phyloP scores from a whole-genome alignment of 2,329 filamentous ascomycete species.

The Alternaria sp. region DNA sequence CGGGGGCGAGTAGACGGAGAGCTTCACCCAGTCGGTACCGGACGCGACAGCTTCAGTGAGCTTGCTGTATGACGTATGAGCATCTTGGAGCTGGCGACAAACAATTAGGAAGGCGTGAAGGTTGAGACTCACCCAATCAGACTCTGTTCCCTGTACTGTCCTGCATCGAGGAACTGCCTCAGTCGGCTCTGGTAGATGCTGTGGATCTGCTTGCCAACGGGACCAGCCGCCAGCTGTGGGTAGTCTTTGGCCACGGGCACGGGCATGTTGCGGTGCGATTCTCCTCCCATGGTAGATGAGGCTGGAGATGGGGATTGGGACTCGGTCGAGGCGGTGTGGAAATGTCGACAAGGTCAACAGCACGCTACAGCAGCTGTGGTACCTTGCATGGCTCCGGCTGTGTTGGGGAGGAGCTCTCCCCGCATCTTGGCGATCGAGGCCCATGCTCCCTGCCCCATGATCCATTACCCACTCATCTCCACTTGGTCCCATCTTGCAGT shows the following conservation, averaged over 20 bases:
- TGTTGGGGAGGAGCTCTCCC: conserved; percentile 29
- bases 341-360: conserved; percentile 11
- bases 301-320: not conserved
- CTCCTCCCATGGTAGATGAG: conserved; percentile 43
- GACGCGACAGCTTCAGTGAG: conserved; percentile 71
- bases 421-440: conserved; percentile 26
- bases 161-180: conserved; percentile 76
- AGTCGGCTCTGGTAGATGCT: conserved; percentile 86
- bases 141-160: conserved; percentile 74
- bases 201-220: conserved; percentile 64
- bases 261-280: conserved; percentile 38
- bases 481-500: not conserved
- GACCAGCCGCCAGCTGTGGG: conserved; percentile 43
- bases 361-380: conserved; percentile 18
- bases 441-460: conserved; percentile 13
- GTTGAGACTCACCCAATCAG: conserved; percentile 67
- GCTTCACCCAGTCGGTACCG: conserved; percentile 78
- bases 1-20: conserved; percentile 86
- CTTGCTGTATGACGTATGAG: conserved; percentile 60
- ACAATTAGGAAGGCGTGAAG: not conserved
- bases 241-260: conserved; percentile 32
- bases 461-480: conserved; percentile 14
- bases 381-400: conserved; percentile 29
- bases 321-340: not conserved
- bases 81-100: not conserved